Evolutionary conservation across 176 grass and related monocot genomes (phyloP).

Genomic region (Bonia amplexicaulis): DNA sequence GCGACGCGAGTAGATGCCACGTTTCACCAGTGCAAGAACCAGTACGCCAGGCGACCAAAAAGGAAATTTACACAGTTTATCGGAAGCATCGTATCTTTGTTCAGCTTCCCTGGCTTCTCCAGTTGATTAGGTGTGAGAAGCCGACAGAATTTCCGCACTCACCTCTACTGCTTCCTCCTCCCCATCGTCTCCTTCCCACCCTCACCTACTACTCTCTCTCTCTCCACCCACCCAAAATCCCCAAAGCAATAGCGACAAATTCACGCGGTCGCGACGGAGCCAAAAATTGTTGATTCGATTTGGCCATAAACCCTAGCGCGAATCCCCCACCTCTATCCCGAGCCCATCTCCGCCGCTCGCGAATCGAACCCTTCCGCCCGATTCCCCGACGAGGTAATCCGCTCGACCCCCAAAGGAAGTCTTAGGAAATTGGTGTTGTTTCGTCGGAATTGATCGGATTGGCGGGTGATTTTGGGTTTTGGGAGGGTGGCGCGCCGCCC

Average conservation of each 20-base stretch:
- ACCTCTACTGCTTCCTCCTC: background rate
- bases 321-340: background rate
- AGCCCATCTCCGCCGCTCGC: background rate
- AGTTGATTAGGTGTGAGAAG: no score
- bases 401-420: background rate
- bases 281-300: background rate
- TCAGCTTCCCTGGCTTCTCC: no score
- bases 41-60: background rate
- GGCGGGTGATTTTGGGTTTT: slow-evolving; percentile 1
- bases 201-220: slow-evolving; percentile 15
- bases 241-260: background rate
- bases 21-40: background rate
- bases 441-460: slow-evolving; percentile 3
- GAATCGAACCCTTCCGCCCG: background rate
- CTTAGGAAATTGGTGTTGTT: background rate
- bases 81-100: no score
- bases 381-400: slow-evolving; percentile 31
- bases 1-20: background rate
- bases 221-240: slow-evolving; percentile 8
- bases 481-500: slow-evolving; percentile 14
- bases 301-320: background rate
- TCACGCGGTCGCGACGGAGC: background rate
- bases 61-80: background rate
- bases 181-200: background rate
- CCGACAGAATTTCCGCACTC: no score